phyloP scores from a whole-genome alignment of 176 grass and related monocot genomes.

The Avena insularis region DNA sequence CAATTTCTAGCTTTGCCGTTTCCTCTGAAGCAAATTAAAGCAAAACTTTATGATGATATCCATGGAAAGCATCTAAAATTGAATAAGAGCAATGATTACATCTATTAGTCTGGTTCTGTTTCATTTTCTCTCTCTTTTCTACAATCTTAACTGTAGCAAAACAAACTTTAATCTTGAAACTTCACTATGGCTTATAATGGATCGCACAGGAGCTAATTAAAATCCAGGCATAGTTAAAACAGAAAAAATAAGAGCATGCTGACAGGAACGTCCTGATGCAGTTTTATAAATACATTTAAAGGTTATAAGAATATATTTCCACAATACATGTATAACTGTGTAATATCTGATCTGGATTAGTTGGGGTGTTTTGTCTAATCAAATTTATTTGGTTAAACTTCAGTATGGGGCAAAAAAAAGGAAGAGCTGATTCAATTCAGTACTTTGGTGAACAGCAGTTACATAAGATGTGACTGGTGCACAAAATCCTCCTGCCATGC shows the following conservation, averaged over 20 bases:
- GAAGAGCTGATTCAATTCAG: not conserved
- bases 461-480: not conserved
- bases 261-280: not conserved
- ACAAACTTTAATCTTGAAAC: not conserved
- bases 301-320: not conserved
- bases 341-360: not conserved
- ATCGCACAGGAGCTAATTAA: not conserved
- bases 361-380: not conserved
- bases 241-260: not conserved
- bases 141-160: not conserved
- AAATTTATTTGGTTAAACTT: not conserved
- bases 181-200: not conserved
- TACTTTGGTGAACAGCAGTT: not conserved
- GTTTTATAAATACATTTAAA: not conserved
- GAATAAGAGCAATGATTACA: not conserved
- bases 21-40: constrained; percentile 59
- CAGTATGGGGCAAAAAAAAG: not conserved
- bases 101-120: not conserved
- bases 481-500: not conserved
- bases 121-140: not conserved
- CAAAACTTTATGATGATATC: constrained; percentile 10
- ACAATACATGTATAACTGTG: not conserved
- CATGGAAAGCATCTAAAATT: not conserved
- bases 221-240: not conserved
- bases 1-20: constrained; percentile 73